These are phyloP conservation scores for Mucor piriformis DNA, from an alignment of 371 early-diverging fungal genomes.

Conservation along the genomic window DNA sequence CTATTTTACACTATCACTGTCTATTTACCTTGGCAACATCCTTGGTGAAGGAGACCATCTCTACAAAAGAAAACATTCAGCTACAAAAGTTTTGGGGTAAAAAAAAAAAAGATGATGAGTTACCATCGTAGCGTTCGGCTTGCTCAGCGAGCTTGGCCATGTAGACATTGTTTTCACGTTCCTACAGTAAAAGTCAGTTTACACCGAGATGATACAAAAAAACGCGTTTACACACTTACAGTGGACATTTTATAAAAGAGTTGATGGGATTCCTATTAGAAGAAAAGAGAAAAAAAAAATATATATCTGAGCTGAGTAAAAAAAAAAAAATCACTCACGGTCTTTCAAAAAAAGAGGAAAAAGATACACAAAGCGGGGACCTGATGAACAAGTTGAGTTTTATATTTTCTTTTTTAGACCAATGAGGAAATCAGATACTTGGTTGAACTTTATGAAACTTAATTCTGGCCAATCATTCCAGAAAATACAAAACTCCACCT, in stretches of 20 bases:
- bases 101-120: background rate
- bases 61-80: slow-evolving; percentile 62
- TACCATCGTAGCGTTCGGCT: slow-evolving; percentile 97
- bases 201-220: background rate
- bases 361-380: background rate
- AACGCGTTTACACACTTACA: slow-evolving; percentile 10
- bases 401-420: too few relatives aligned
- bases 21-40: slow-evolving; percentile 62
- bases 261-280: background rate
- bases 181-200: slow-evolving; percentile 23
- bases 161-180: slow-evolving; percentile 62
- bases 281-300: slow-evolving; percentile 1
- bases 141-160: slow-evolving; percentile 99
- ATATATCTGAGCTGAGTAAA: background rate
- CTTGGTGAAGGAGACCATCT: slow-evolving; percentile 97
- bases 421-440: too few relatives aligned
- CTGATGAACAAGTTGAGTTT: too few relatives aligned
- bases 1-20: background rate
- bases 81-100: background rate
- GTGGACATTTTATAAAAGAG: slow-evolving; percentile 13
- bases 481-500: too few relatives aligned
- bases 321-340: background rate
- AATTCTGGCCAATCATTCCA: too few relatives aligned
- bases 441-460: too few relatives aligned
- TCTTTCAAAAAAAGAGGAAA: background rate